Percentiles rank a stretch among this genome's conserved stretches.
Conservation (phyloP, 1,139 yeast species). For the Eremothecium sinecaudum region DNA sequence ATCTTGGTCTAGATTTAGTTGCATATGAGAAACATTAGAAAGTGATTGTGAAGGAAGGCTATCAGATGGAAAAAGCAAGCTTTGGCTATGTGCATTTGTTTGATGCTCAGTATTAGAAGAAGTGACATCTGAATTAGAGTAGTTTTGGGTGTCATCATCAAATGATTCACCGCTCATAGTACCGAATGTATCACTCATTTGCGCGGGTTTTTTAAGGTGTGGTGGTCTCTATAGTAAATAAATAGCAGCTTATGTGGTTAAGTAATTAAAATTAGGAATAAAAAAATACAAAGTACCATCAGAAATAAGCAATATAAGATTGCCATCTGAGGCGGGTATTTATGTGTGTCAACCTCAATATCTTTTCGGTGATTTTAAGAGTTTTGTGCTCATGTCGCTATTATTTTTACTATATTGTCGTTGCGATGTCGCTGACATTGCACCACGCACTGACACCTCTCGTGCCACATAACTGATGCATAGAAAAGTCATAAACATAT, state of each 20-base stretch:
- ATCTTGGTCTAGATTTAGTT: slow-evolving; percentile 3
- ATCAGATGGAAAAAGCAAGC: background rate
- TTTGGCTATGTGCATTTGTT: background rate
- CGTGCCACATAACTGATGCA: slow-evolving; percentile 2
- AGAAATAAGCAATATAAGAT: too few species aligned
- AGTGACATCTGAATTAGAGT: background rate
- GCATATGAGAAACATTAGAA: background rate
- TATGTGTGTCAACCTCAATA: too few species aligned
- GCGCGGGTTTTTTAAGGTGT: too few species aligned
- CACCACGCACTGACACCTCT: slow-evolving; percentile 3
- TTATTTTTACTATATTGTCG: slow-evolving; percentile 1
- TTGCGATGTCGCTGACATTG: slow-evolving; percentile 2
- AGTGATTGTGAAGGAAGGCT: slow-evolving; percentile 1
- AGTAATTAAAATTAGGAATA: too few species aligned
- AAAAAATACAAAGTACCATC: too few species aligned
- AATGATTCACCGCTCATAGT: slow-evolving; percentile 2
- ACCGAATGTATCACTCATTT: slow-evolving; percentile 5
- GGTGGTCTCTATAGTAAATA: background rate
- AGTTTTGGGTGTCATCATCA: slow-evolving; percentile 4
- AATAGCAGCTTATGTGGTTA: background rate
- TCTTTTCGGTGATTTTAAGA: too few species aligned
- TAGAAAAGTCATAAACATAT: background rate
- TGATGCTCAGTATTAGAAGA: slow-evolving; percentile 2
- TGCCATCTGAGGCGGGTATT: too few species aligned
- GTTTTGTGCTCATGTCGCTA: too few species aligned